A percentile compares a stretch with the other conserved stretches of the same genome.
Conservation (phyloP, 2,329 filamentous ascomycete genomes). For the Arthrobotrys musiformis region DNA sequence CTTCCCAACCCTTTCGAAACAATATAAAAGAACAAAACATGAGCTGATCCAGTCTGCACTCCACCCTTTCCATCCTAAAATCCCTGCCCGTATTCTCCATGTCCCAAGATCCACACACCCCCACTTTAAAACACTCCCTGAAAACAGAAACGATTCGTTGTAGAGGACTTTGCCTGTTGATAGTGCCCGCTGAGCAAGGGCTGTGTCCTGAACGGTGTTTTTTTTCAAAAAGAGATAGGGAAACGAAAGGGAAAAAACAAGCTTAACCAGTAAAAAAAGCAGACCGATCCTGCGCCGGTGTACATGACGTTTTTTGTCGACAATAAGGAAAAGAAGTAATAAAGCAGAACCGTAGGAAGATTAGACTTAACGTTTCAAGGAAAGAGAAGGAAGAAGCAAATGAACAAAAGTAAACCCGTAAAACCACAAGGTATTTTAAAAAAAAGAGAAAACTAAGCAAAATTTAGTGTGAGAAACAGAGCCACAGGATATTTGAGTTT, state of each 20-base stretch:
- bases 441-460: conserved; percentile 25
- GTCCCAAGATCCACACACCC: background rate
- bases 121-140: no score
- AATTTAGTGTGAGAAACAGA: conserved; percentile 1
- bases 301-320: conserved; percentile 50
- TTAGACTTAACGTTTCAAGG: conserved; percentile 2
- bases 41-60: conserved; percentile 1
- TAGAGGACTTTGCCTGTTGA: background rate
- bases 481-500: background rate
- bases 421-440: conserved; percentile 14
- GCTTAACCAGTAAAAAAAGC: conserved; percentile 17
- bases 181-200: background rate
- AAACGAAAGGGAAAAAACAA: background rate
- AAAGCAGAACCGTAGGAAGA: background rate
- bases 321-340: background rate
- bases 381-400: conserved; percentile 11
- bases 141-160: no score
- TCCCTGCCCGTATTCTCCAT: background rate
- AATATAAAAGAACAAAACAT: background rate
- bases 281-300: conserved; percentile 51
- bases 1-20: background rate
- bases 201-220: background rate
- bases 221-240: background rate
- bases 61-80: no score
- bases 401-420: background rate